Percentiles rank a stretch among this genome's conserved stretches.
Evolutionary conservation across 345 rosid genomes (phyloP).

Genomic region (Dipteronia sinensis): DNA sequence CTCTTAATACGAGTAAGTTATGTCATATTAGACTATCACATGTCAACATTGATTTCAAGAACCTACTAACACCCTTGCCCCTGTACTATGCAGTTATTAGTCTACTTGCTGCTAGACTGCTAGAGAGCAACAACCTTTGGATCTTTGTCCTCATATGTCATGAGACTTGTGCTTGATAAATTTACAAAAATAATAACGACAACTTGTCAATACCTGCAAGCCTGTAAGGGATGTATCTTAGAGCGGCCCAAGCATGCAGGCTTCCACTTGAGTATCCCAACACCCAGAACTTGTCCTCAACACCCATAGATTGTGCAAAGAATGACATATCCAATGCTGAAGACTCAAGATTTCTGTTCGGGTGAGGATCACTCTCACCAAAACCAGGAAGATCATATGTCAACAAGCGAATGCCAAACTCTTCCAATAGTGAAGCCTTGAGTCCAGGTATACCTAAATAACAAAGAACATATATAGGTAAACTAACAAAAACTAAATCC

Average conservation of each 20-base stretch:
- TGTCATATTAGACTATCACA: background rate
- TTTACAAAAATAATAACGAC: no score
- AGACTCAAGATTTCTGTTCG: constrained; percentile 57
- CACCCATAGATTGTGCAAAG: constrained; percentile 52
- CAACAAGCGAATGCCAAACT: constrained; percentile 64
- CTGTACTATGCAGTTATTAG: background rate
- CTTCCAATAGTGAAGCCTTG: constrained; percentile 59
- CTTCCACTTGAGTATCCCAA: constrained; percentile 68
- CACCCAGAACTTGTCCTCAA: constrained; percentile 65
- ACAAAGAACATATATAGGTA: background rate
- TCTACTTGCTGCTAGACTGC: background rate
- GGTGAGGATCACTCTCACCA: constrained; percentile 80
- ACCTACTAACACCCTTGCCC: background rate
- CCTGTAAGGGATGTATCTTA: constrained; percentile 62
- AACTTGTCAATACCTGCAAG: constrained; percentile 46
- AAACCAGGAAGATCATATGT: constrained; percentile 82
- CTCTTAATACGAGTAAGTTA: background rate
- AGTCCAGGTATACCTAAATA: constrained; percentile 64
- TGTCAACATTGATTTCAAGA: background rate
- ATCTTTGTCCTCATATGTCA: background rate
- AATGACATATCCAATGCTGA: constrained; percentile 59
- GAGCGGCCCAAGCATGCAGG: constrained; percentile 77
- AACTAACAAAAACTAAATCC: constrained; percentile 20
- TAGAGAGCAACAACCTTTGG: background rate
- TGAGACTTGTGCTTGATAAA: no score